Evolutionary conservation across 345 rosid genomes (phyloP).

Genomic region (Nephelium lappaceum): DNA sequence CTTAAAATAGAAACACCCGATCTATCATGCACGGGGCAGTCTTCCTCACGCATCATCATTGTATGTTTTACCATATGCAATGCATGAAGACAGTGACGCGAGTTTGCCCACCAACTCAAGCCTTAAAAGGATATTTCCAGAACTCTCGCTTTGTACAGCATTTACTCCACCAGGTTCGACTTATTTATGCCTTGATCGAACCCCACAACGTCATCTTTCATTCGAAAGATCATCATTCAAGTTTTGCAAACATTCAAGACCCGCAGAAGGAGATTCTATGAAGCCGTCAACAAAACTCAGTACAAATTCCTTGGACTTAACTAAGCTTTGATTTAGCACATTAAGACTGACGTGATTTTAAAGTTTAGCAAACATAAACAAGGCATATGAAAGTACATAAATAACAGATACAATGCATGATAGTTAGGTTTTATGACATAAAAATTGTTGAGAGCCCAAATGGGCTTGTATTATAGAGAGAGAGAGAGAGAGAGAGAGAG

Average conservation of each 20-base stretch:
- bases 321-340: neutral
- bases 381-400: neutral
- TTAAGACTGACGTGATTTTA: no score
- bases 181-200: neutral
- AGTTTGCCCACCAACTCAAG: neutral
- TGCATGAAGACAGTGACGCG: neutral
- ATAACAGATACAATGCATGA: no score
- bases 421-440: neutral
- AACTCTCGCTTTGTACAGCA: neutral
- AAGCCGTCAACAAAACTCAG: neutral
- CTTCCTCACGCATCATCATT: neutral
- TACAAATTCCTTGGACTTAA: neutral
- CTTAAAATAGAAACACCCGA: neutral
- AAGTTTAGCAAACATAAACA: neutral
- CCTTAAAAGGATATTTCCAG: neutral
- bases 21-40: neutral
- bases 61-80: neutral
- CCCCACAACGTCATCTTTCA: neutral
- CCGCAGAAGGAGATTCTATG: neutral
- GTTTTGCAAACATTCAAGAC: neutral
- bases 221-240: neutral
- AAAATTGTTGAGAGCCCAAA: neutral
- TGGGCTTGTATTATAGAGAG: neutral
- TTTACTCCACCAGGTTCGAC: slow-evolving; percentile 1
- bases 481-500: neutral